Percentiles rank a stretch among this genome's conserved stretches.
phyloP scores from a whole-genome alignment of 1,139 yeast species.

The Nadsonia commutata region DNA sequence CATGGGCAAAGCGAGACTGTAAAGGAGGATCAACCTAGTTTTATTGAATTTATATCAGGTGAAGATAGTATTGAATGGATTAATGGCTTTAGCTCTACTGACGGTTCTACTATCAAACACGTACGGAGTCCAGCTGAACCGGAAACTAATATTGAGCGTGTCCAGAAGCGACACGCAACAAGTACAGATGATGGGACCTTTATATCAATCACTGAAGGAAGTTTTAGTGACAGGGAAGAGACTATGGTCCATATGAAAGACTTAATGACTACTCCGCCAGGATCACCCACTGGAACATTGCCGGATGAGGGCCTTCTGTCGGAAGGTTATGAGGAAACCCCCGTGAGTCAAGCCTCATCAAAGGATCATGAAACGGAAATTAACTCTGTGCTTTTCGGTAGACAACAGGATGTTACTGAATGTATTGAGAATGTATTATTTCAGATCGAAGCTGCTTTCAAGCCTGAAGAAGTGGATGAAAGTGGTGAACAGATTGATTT shows the following conservation, averaged over 20 bases:
- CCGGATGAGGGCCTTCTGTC: background rate
- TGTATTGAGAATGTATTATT: slow-evolving; percentile 91
- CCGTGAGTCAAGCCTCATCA: slow-evolving; percentile 8
- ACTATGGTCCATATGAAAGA: background rate
- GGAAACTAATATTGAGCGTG: background rate
- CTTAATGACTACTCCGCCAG: background rate
- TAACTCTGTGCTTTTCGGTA: slow-evolving; percentile 35
- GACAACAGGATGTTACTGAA: slow-evolving; percentile 96
- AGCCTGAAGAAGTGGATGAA: slow-evolving; percentile 44
- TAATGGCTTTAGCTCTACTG: background rate
- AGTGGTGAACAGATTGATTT: slow-evolving; percentile 77
- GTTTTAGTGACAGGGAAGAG: slow-evolving; percentile 1
- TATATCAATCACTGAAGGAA: no score
- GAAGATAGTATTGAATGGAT: background rate
- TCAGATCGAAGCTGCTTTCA: slow-evolving; percentile 81
- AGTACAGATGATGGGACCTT: background rate
- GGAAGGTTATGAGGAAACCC: background rate
- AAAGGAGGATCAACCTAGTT: background rate
- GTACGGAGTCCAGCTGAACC: background rate
- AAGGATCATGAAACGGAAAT: slow-evolving; percentile 5
- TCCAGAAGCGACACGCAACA: background rate
- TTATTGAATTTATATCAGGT: background rate
- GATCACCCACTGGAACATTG: background rate
- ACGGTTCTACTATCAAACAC: background rate
- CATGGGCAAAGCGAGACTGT: background rate